Evolutionary conservation across 768 basidiomycete species (phyloP).

Genomic region (Boletus rufocinnamomeus): DNA sequence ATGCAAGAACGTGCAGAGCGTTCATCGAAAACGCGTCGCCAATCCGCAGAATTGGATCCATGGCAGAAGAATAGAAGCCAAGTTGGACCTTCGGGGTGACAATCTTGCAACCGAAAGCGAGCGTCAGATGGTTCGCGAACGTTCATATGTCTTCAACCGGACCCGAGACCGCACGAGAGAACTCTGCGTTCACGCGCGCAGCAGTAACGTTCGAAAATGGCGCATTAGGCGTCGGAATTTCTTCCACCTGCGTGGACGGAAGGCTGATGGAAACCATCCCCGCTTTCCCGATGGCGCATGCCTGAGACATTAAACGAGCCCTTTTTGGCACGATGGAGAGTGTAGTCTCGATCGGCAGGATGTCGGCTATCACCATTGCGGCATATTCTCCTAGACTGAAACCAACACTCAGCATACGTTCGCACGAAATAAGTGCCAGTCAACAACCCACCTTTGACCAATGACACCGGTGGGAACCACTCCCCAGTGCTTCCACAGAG

Average conservation of each 20-base stretch:
- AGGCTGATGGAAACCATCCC: slow-evolving; percentile 65
- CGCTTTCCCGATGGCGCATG: slow-evolving; percentile 45
- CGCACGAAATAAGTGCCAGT: neutral
- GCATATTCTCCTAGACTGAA: slow-evolving; percentile 74
- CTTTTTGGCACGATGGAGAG: slow-evolving; percentile 58
- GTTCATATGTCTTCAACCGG: slow-evolving; percentile 43
- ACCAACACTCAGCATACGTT: neutral
- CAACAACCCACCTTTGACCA: slow-evolving; percentile 64
- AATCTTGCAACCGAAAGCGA: slow-evolving; percentile 38
- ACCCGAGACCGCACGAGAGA: slow-evolving; percentile 62
- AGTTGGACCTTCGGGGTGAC: slow-evolving; percentile 54
- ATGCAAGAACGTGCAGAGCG: slow-evolving; percentile 42
- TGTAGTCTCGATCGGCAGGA: slow-evolving; percentile 57
- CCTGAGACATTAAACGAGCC: slow-evolving; percentile 54
- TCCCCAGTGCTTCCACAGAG: slow-evolving; percentile 72
- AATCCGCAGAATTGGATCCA: slow-evolving; percentile 60
- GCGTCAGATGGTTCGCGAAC: slow-evolving; percentile 46
- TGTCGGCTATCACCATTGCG: slow-evolving; percentile 63
- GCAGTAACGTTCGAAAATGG: slow-evolving; percentile 44
- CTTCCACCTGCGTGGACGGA: slow-evolving; percentile 35
- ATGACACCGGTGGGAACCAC: slow-evolving; percentile 58
- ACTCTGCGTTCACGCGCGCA: slow-evolving; percentile 63
- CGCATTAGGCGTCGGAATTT: slow-evolving; percentile 36
- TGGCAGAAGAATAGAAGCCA: slow-evolving; percentile 67
- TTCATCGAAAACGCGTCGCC: slow-evolving; percentile 57